Percentiles rank a stretch among this genome's conserved stretches.
Conservation (phyloP, 306 rosid genomes). For the Lupinus albus region DNA sequence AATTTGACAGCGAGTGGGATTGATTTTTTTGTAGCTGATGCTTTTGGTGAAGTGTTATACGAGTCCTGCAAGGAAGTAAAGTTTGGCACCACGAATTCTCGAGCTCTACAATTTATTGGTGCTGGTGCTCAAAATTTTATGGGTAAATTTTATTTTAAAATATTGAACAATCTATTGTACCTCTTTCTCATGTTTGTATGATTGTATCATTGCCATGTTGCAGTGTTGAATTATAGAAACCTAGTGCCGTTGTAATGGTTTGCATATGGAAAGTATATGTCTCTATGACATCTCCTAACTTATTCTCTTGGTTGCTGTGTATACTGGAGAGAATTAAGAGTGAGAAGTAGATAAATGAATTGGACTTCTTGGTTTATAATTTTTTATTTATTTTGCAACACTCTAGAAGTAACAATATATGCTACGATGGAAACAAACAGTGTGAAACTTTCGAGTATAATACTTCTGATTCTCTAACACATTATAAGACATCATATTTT, state of each 20-base stretch:
- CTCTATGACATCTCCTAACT: too few species aligned
- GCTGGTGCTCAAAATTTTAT: constrained; percentile 81
- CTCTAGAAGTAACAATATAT: constrained; percentile 16
- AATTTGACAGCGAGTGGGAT: constrained; percentile 83
- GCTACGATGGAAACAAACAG: constrained; percentile 32
- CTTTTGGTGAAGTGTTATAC: constrained; percentile 90
- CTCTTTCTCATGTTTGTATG: constrained; percentile 19
- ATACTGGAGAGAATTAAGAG: constrained; percentile 16
- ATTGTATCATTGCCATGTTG: constrained; percentile 15
- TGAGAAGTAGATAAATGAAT: constrained; percentile 23
- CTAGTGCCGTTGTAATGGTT: constrained; percentile 5
- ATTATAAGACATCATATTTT: background rate
- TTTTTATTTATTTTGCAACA: constrained; percentile 9
- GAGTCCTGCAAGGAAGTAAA: constrained; percentile 97
- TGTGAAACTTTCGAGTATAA: constrained; percentile 21
- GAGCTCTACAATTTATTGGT: constrained; percentile 79
- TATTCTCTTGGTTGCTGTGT: constrained; percentile 23
- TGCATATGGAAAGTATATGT: background rate
- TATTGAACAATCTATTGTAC: constrained; percentile 27
- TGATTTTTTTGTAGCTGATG: constrained; percentile 70
- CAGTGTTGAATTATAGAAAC: constrained; percentile 12
- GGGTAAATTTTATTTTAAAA: constrained; percentile 58
- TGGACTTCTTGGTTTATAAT: constrained; percentile 22
- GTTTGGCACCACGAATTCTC: constrained; percentile 88
- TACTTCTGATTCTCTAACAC: constrained; percentile 19